phyloP scores from a whole-genome alignment of 176 grass and related monocot genomes.

The Zea mays region DNA sequence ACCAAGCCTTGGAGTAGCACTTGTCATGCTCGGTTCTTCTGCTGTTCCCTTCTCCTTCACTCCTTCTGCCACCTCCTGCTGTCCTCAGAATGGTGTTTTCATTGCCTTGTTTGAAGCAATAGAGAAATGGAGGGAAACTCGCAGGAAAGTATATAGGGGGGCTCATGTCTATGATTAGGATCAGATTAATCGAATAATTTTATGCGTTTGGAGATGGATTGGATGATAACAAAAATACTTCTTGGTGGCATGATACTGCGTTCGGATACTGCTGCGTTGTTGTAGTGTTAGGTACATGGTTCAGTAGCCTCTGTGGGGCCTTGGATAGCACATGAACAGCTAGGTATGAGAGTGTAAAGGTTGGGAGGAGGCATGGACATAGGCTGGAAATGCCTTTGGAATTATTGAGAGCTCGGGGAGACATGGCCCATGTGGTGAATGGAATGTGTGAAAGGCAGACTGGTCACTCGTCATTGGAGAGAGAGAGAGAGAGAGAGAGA shows the following conservation, averaged over 20 bases:
- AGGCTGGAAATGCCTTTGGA: slow-evolving; percentile 78
- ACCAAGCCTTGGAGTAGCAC: slow-evolving; percentile 48
- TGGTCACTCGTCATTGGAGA: slow-evolving; percentile 46
- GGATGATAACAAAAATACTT: slow-evolving; percentile 34
- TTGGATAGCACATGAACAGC: slow-evolving; percentile 57
- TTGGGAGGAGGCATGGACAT: slow-evolving; percentile 40
- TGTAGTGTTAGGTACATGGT: slow-evolving; percentile 46
- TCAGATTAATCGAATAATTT: slow-evolving; percentile 39
- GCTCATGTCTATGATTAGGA: slow-evolving; percentile 50
- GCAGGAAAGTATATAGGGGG: slow-evolving; percentile 51
- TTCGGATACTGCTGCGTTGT: slow-evolving; percentile 21
- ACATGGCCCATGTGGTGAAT: slow-evolving; percentile 73
- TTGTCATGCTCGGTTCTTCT: slow-evolving; percentile 53
- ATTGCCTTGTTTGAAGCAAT: slow-evolving; percentile 55
- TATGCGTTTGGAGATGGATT: slow-evolving; percentile 29
- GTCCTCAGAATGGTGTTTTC: slow-evolving; percentile 24
- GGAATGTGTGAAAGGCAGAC: slow-evolving; percentile 43
- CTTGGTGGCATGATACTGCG: slow-evolving; percentile 34
- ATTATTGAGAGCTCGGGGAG: slow-evolving; percentile 63
- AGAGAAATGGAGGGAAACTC: slow-evolving; percentile 62
- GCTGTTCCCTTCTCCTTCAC: slow-evolving; percentile 42
- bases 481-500: slow-evolving; percentile 42
- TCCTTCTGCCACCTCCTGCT: slow-evolving; percentile 38
- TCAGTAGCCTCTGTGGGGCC: slow-evolving; percentile 42
- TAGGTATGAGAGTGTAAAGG: slow-evolving; percentile 56